Evolutionary conservation across 2,329 filamentous ascomycete species (phyloP).

Genomic region (Cladobotryum mycophilum): DNA sequence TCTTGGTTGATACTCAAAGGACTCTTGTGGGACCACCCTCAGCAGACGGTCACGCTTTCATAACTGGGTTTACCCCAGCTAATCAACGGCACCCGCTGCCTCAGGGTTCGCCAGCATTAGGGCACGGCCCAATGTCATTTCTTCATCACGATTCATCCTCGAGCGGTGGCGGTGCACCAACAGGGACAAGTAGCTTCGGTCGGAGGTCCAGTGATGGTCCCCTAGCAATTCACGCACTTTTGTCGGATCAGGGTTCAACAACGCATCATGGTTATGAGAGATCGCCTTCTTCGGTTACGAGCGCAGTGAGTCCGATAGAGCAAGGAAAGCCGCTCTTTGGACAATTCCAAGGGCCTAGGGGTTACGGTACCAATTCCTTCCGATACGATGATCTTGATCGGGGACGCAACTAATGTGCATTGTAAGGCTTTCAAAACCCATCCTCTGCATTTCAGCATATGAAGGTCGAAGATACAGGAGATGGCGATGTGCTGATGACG

Average conservation of each 20-base stretch:
- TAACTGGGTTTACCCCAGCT: conserved; percentile 22
- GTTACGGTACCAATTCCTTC: conserved; percentile 29
- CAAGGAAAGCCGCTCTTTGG: conserved; percentile 17
- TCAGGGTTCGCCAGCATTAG: conserved; percentile 22
- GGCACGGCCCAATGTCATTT: conserved; percentile 27
- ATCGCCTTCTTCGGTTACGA: conserved; percentile 13
- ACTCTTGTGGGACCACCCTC: conserved; percentile 1
- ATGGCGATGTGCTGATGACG: conserved; percentile 28
- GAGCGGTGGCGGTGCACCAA: conserved; percentile 36
- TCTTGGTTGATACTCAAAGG: conserved; percentile 34
- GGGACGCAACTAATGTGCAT: conserved; percentile 23
- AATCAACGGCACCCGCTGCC: conserved; percentile 25
- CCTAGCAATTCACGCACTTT: conserved; percentile 48
- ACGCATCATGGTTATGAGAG: conserved; percentile 3
- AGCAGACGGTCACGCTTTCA: neutral
- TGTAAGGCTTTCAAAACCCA: conserved; percentile 29
- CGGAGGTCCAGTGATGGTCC: conserved; percentile 45
- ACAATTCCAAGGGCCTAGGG: conserved; percentile 21
- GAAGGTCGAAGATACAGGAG: conserved; percentile 23
- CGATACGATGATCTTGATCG: conserved; percentile 11
- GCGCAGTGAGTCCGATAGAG: conserved; percentile 22
- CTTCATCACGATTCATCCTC: conserved; percentile 43
- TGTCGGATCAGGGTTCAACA: conserved; percentile 34
- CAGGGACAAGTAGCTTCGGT: conserved; percentile 28
- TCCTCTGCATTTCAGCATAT: conserved; percentile 26